Evolutionary conservation across 768 basidiomycete genomes (phyloP).

Genomic region (Podaxis mareebaensis): DNA sequence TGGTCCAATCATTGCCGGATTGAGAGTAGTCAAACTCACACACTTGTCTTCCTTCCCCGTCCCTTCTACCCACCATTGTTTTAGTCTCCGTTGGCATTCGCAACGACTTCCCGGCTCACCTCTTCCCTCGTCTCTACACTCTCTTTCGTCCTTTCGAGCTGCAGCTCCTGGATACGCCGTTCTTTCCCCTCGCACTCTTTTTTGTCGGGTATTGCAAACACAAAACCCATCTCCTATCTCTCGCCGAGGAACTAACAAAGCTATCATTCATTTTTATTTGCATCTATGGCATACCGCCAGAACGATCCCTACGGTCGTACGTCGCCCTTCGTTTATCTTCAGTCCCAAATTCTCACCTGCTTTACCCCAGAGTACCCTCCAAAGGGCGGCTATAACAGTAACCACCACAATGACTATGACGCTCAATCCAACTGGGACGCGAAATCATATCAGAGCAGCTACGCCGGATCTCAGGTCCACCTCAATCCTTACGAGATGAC

Average conservation of each 20-base stretch:
- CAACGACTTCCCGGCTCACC: background rate
- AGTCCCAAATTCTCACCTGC: conserved; percentile 24
- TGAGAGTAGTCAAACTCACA: background rate
- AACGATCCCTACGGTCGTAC: conserved; percentile 21
- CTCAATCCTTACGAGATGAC: conserved; percentile 67
- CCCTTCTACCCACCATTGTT: conserved; percentile 8
- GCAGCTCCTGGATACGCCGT: conserved; percentile 12
- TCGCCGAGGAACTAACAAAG: background rate
- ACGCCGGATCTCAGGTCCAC: conserved; percentile 71
- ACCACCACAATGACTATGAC: conserved; percentile 44
- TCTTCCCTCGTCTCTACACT: background rate
- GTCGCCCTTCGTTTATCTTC: conserved; percentile 17
- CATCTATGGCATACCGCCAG: conserved; percentile 52
- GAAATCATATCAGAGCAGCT: conserved; percentile 65
- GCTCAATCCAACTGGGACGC: conserved; percentile 49
- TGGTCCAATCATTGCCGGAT: background rate
- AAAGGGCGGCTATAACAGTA: conserved; percentile 24
- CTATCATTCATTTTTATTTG: conserved; percentile 13
- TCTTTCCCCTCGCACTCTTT: conserved; percentile 13
- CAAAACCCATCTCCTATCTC: background rate
- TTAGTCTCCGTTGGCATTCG: background rate
- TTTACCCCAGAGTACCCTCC: conserved; percentile 37
- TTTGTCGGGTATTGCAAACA: background rate
- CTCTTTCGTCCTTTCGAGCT: conserved; percentile 11
- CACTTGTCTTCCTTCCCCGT: background rate